Base-by-base conservation (phyloP, 1,139 yeast species). In the Magnusiomyces sp. region DNA sequence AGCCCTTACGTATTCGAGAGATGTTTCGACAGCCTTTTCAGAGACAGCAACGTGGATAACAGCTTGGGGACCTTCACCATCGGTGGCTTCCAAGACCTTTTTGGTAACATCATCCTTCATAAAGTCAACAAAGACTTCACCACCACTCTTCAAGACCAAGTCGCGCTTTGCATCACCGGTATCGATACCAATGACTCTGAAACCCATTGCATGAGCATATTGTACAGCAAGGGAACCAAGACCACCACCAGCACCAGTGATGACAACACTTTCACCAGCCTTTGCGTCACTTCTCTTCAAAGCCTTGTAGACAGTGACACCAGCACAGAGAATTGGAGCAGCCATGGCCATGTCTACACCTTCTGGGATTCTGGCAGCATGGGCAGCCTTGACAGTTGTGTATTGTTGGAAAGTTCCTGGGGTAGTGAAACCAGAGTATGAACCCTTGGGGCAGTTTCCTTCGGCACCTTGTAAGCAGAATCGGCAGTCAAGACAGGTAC, bases 181-280 rank as follows among this genome's bases (percentile, higher is more conserved):
- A 60, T 83, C 89, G 58, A 83, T 79, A 57, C 80, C 88, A 50
- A 81, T 58, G 51, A 81, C 86, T 63, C 86, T 72, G 65, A 71
- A 73, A 56, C 89, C 89, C 83, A 82, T 77, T 52, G 87, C 86
- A 61, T 71, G 74, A 50, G 88, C 88, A 68, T 80, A 83, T 67
- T 83, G 88, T 57, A 83, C 74, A 50, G 86, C 88, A 55, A 83
- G 69, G 23, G 87, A 74, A 54, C 90, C 90, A 61, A 83, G 73
- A 55, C 89, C 90, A 68, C 90, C 90, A 59, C 80, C 84, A 46
- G 88, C 88, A 66, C 90, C 89, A 52, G 85, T 78, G 58, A 82
- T 73, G 56, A 81, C 82, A 53, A 81, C 83, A 83, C 85, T 80
- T 62, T 82, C 77, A 58, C 88, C 89, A 41, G 87, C 77, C 50